These are phyloP conservation scores for Kwoniella heveanensis DNA, from an alignment of 768 basidiomycete genomes.

Conservation along the genomic window DNA sequence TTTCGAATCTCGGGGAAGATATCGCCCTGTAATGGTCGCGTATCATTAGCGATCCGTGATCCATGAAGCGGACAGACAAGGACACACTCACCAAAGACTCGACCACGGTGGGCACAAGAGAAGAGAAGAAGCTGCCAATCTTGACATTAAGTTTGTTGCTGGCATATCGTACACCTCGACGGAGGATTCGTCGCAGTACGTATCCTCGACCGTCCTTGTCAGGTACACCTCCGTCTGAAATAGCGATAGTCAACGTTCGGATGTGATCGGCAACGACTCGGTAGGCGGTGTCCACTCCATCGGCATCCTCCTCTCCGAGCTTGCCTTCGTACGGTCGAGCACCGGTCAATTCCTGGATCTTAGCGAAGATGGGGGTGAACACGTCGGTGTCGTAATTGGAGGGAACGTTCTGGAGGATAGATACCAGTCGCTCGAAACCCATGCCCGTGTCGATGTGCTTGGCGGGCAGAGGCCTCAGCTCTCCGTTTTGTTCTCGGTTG, in stretches of 20 bases:
- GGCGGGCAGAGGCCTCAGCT: conserved; percentile 75
- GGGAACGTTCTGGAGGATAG: conserved; percentile 81
- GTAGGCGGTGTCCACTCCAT: conserved; percentile 97
- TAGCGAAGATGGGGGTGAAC: conserved; percentile 83
- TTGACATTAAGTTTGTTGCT: conserved; percentile 90
- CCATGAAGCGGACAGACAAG: too few species aligned
- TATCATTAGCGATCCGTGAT: too few species aligned
- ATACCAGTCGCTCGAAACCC: conserved; percentile 98
- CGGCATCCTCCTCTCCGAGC: conserved; percentile 90
- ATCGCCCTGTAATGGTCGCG: conserved; percentile 72
- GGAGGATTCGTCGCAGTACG: conserved; percentile 88
- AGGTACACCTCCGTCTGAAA: conserved; percentile 94
- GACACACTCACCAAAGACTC: conserved; percentile 76
- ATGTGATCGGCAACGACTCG: conserved; percentile 96
- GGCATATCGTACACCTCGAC: conserved; percentile 92
- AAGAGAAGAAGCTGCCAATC: conserved; percentile 93
- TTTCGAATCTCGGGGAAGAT: conserved; percentile 92
- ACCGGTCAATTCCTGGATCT: conserved; percentile 84
- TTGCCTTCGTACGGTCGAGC: conserved; percentile 84
- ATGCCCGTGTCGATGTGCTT: conserved; percentile 99
- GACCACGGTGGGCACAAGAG: conserved; percentile 82
- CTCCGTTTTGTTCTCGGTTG: conserved; percentile 88
- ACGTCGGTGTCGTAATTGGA: conserved; percentile 99
- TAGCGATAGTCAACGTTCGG: conserved; percentile 87
- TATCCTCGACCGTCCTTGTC: conserved; percentile 96